These are phyloP conservation scores for Platanus orientalis DNA, from an alignment of 164 flowering plant genomes.

Conservation along the genomic window DNA sequence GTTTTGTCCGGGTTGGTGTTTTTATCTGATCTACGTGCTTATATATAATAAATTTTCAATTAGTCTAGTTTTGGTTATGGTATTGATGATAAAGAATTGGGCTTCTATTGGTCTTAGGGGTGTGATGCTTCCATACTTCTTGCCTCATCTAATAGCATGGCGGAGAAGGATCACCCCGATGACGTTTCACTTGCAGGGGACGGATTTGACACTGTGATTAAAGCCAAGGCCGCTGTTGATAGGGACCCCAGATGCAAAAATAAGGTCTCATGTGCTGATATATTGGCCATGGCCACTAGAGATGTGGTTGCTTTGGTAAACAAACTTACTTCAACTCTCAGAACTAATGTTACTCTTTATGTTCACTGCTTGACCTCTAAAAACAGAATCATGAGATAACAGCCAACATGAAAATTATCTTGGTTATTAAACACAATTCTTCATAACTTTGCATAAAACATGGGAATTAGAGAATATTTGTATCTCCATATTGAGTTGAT, in stretches of 20 bases:
- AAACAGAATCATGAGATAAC: too few relatives aligned
- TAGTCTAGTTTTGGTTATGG: not conserved
- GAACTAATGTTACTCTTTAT: too few relatives aligned
- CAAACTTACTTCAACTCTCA: not conserved
- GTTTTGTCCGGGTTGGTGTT: conserved; percentile 32
- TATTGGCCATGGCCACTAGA: conserved; percentile 49
- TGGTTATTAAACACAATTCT: too few relatives aligned
- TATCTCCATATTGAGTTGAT: too few relatives aligned
- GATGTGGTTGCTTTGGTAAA: conserved; percentile 45
- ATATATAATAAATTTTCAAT: not conserved
- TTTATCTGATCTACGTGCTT: not conserved
- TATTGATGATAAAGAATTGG: too few relatives aligned
- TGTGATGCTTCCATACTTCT: conserved; percentile 46
- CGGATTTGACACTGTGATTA: conserved; percentile 55
- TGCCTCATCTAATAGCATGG: conserved; percentile 16
- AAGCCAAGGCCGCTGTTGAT: conserved; percentile 54
- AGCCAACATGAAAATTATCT: too few relatives aligned
- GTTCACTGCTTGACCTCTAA: too few relatives aligned
- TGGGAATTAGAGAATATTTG: too few relatives aligned
- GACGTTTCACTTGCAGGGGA: conserved; percentile 49
- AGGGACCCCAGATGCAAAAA: conserved; percentile 32
- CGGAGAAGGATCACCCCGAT: conserved; percentile 45
- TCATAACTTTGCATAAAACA: too few relatives aligned
- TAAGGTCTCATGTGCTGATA: conserved; percentile 56
- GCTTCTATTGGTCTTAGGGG: conserved; percentile 22